Conservation (phyloP, 495 filamentous ascomycete genomes). For the Neurospora sp. region DNA sequence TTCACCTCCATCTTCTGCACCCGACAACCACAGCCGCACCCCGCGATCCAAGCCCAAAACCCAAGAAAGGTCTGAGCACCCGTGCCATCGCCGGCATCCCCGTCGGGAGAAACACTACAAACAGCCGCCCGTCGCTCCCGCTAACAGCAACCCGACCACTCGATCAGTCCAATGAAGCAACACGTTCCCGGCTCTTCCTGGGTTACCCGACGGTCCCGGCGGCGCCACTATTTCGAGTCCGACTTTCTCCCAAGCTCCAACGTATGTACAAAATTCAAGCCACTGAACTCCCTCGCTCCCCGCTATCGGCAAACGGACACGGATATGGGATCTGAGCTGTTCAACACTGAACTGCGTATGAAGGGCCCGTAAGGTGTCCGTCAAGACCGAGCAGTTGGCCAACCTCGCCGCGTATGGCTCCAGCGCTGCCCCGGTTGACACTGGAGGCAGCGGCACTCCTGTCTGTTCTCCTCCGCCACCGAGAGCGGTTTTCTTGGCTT, state of each 20-base stretch:
- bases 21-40: not conserved
- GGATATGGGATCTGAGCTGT: too few relatives aligned
- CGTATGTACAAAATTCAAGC: not conserved
- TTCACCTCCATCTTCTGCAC: not conserved
- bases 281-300: not conserved
- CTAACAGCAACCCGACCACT: not conserved
- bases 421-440: constrained; percentile 23
- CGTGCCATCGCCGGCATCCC: not conserved
- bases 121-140: not conserved
- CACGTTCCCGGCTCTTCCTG: not conserved
- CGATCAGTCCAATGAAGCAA: not conserved
- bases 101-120: not conserved
- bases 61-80: not conserved
- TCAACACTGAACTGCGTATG: too few relatives aligned
- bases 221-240: not conserved
- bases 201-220: not conserved
- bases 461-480: constrained; percentile 20
- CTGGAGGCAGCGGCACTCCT: constrained; percentile 12
- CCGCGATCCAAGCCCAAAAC: not conserved
- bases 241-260: not conserved
- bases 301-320: too few relatives aligned
- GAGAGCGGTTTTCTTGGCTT: constrained; percentile 32
- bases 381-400: constrained; percentile 51
- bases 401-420: constrained; percentile 33
- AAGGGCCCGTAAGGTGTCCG: constrained; percentile 66